These are phyloP conservation scores for Penicillium sp. DNA, from an alignment of 2,329 filamentous ascomycete genomes.

Conservation along the genomic window DNA sequence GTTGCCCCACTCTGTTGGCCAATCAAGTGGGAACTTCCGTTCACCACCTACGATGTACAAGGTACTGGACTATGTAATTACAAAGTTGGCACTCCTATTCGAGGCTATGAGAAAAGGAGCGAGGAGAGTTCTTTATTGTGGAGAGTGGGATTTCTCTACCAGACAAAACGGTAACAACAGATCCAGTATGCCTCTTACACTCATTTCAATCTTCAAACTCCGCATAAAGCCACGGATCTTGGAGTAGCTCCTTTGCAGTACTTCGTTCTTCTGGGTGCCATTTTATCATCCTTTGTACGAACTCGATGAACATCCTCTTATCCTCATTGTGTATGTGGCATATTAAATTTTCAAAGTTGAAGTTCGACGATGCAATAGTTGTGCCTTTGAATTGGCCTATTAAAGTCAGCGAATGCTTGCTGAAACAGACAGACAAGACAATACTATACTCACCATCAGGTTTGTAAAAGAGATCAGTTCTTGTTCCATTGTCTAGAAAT, in stretches of 20 bases:
- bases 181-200: neutral
- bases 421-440: neutral
- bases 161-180: neutral
- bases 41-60: neutral
- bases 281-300: slow-evolving; percentile 29
- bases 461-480: slow-evolving; percentile 9
- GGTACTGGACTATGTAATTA: neutral
- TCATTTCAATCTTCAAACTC: neutral
- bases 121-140: neutral
- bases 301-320: slow-evolving; percentile 30
- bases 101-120: neutral
- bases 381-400: slow-evolving; percentile 6
- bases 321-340: slow-evolving; percentile 25
- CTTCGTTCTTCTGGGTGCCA: slow-evolving; percentile 32
- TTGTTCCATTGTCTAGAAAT: slow-evolving; percentile 26
- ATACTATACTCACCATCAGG: slow-evolving; percentile 1
- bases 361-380: neutral
- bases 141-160: neutral
- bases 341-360: slow-evolving; percentile 15
- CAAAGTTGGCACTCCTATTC: neutral
- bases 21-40: neutral
- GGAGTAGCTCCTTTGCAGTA: slow-evolving; percentile 30
- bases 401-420: neutral
- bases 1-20: neutral
- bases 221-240: slow-evolving; percentile 32